These are phyloP conservation scores for Vicia sativa DNA, from an alignment of 306 rosid genomes.

Conservation along the genomic window DNA sequence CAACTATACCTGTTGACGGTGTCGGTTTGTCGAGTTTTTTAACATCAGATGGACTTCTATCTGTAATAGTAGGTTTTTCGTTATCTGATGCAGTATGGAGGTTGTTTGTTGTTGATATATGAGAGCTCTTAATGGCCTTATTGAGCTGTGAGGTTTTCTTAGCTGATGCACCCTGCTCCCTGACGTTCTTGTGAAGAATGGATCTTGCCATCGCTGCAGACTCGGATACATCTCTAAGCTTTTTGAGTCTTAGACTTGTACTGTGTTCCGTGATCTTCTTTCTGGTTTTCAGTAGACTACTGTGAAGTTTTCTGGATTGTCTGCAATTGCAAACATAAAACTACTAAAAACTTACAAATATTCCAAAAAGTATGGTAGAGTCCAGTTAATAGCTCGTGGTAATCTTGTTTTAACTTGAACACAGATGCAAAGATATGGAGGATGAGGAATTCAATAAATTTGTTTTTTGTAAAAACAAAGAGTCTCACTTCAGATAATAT, in stretches of 20 bases:
- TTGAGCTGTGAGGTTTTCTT: constrained; percentile 46
- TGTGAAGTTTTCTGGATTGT: constrained; percentile 69
- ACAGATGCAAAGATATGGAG: not conserved
- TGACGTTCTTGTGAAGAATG: constrained; percentile 66
- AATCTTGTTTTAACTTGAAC: not conserved
- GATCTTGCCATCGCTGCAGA: constrained; percentile 82
- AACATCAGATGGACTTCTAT: constrained; percentile 45
- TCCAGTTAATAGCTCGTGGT: not conserved
- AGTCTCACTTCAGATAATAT: constrained; percentile 68
- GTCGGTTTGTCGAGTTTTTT: constrained; percentile 37
- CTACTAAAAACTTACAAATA: constrained; percentile 28
- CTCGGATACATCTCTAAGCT: constrained; percentile 67
- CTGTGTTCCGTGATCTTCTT: constrained; percentile 65
- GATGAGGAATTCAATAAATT: constrained; percentile 25
- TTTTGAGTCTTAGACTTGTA: constrained; percentile 52
- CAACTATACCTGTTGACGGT: constrained; percentile 59
- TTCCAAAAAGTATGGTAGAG: constrained; percentile 27
- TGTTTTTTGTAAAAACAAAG: constrained; percentile 9
- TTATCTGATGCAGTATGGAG: constrained; percentile 35
- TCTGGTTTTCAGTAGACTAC: constrained; percentile 56
- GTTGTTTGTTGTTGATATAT: constrained; percentile 36
- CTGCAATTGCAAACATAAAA: constrained; percentile 48
- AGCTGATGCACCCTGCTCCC: constrained; percentile 58
- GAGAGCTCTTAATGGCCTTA: constrained; percentile 44
- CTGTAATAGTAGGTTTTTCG: constrained; percentile 41